Evolutionary conservation across 2,329 filamentous ascomycete genomes (phyloP).

Genomic region (Fusarium armeniacum): DNA sequence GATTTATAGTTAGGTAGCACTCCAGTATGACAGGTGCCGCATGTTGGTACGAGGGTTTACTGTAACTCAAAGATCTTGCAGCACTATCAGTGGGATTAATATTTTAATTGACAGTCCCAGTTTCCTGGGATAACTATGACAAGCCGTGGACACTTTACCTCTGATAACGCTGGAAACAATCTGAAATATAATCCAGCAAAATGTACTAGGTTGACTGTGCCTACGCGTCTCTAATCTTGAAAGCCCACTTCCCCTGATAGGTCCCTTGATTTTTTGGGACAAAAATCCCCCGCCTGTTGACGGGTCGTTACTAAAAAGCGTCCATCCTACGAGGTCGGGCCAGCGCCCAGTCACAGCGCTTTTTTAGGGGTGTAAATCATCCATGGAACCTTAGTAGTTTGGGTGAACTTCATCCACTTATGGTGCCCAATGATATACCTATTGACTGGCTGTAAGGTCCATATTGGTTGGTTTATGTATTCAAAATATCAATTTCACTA

Average conservation of each 20-base stretch:
- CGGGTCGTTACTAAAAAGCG: constrained; percentile 12
- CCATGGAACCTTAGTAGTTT: background rate
- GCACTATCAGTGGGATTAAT: background rate
- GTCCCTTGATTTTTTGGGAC: constrained; percentile 23
- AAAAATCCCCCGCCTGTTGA: constrained; percentile 16
- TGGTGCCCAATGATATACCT: background rate
- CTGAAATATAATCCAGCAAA: background rate
- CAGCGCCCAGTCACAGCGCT: constrained; percentile 21
- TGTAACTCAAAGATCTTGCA: background rate
- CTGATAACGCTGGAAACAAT: background rate
- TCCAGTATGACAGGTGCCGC: background rate
- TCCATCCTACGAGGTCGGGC: constrained; percentile 4
- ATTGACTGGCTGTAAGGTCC: background rate
- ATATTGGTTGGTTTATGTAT: background rate
- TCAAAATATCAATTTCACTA: background rate
- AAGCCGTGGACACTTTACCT: background rate
- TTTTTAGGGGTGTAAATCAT: constrained; percentile 12
- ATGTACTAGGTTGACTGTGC: constrained; percentile 24
- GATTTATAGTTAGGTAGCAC: background rate
- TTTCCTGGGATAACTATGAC: background rate
- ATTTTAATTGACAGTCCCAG: background rate
- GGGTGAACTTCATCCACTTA: background rate
- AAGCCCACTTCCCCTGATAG: constrained; percentile 41
- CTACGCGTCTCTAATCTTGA: constrained; percentile 41
- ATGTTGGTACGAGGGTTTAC: constrained; percentile 2